Conservation (phyloP, 202 grass and related monocot genomes). For the Panicum hallii region DNA sequence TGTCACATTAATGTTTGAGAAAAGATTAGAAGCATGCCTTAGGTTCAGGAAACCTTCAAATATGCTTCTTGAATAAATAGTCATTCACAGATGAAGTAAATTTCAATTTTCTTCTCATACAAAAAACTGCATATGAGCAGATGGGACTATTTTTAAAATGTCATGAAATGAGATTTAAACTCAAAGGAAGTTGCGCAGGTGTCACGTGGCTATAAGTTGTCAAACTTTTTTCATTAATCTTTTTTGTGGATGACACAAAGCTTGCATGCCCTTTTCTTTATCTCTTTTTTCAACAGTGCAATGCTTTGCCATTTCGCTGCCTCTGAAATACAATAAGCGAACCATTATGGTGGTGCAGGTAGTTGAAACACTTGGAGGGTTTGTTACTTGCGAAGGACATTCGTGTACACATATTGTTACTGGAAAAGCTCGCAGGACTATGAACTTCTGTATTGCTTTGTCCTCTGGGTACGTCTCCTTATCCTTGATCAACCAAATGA, state of each 20-base stretch:
- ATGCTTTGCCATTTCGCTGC: slow-evolving; percentile 14
- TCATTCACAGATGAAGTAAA: slow-evolving; percentile 24
- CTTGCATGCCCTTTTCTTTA: not conserved
- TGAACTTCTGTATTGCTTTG: slow-evolving; percentile 87
- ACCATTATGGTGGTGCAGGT: slow-evolving; percentile 53
- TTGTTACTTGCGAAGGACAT: slow-evolving; percentile 71
- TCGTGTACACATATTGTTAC: slow-evolving; percentile 81
- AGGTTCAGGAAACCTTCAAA: slow-evolving; percentile 13
- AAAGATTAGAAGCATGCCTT: not conserved
- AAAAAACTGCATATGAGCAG: not conserved
- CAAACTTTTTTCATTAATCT: not conserved
- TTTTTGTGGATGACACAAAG: not conserved
- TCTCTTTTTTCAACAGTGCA: not conserved
- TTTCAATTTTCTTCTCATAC: not conserved
- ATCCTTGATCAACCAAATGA: slow-evolving; percentile 13
- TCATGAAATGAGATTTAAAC: not conserved
- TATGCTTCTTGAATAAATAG: not conserved
- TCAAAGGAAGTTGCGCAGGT: not conserved
- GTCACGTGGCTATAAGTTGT: not conserved
- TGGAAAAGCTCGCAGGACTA: slow-evolving; percentile 79
- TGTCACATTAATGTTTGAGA: slow-evolving; percentile 18
- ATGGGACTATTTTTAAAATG: not conserved
- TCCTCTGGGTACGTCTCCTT: slow-evolving; percentile 74
- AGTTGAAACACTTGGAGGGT: slow-evolving; percentile 67
- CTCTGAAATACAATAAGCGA: slow-evolving; percentile 11